These are phyloP conservation scores for Termitomyces sp. DNA, from an alignment of 768 basidiomycete genomes.

Conservation along the genomic window DNA sequence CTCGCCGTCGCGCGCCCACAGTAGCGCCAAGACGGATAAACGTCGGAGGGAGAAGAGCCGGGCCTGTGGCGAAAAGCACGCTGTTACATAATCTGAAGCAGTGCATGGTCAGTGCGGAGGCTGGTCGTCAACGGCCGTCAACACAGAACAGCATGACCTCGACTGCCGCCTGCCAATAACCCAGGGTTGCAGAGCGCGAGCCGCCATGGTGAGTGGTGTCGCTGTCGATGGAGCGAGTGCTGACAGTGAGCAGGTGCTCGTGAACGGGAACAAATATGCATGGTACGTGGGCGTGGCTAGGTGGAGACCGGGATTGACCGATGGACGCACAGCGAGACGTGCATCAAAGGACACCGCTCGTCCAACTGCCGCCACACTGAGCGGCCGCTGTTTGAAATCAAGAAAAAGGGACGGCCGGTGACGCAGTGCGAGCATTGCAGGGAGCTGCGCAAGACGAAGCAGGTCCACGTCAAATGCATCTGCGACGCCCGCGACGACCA, in stretches of 20 bases:
- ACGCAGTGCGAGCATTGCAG: constrained; percentile 90
- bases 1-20: too few relatives aligned
- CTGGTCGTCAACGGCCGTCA: neutral
- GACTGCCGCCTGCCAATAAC: neutral
- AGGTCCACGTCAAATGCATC: constrained; percentile 81
- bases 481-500: constrained; percentile 73
- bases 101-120: neutral
- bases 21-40: neutral
- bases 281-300: constrained; percentile 43
- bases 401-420: constrained; percentile 88
- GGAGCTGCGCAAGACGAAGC: constrained; percentile 78
- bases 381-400: constrained; percentile 85
- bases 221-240: neutral
- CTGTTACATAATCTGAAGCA: neutral
- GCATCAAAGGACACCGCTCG: constrained; percentile 92
- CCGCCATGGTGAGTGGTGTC: neutral
- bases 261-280: constrained; percentile 77
- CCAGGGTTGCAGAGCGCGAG: neutral
- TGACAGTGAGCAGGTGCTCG: constrained; percentile 47
- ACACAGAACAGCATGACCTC: neutral
- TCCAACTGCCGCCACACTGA: constrained; percentile 86
- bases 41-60: neutral
- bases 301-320: too few relatives aligned
- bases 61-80: neutral
- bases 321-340: constrained; percentile 63